Evolutionary conservation across 306 rosid species (phyloP).

Genomic region (Quercus aquifolioides): DNA sequence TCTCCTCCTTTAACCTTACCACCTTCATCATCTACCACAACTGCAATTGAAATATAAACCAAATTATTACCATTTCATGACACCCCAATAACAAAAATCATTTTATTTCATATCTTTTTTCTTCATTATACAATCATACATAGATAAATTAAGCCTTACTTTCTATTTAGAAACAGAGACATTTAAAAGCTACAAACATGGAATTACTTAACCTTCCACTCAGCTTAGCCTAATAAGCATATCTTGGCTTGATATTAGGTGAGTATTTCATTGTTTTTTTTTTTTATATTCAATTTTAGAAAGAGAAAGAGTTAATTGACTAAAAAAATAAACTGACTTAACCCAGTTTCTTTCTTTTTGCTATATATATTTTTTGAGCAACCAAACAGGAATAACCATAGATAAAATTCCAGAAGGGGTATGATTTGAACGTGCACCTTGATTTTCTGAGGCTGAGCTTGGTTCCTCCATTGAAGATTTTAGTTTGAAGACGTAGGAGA

Average conservation of each 20-base stretch:
- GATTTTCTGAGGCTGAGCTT: conserved; percentile 5
- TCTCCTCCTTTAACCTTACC: too few relatives aligned
- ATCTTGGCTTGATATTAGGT: too few relatives aligned
- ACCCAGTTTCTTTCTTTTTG: background rate
- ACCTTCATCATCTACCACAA: too few relatives aligned
- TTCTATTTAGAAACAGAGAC: background rate
- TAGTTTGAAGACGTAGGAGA: background rate
- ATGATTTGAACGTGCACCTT: background rate
- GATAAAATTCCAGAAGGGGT: background rate
- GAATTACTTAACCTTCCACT: background rate
- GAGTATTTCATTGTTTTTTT: too few relatives aligned
- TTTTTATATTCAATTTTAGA: too few relatives aligned
- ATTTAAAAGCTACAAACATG: background rate
- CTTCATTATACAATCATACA: background rate
- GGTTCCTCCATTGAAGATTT: background rate
- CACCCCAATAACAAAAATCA: too few relatives aligned
- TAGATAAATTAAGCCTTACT: background rate
- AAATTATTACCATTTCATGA: too few relatives aligned
- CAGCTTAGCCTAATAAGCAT: background rate
- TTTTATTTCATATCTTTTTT: too few relatives aligned
- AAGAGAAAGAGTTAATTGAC: too few relatives aligned
- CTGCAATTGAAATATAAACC: too few relatives aligned
- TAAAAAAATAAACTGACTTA: background rate
- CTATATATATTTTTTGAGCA: background rate
- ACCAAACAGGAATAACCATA: background rate